A percentile compares a stretch with the other conserved stretches of the same genome.
Conservation (phyloP, 164 flowering plant genomes). For the Houttuynia cordata region DNA sequence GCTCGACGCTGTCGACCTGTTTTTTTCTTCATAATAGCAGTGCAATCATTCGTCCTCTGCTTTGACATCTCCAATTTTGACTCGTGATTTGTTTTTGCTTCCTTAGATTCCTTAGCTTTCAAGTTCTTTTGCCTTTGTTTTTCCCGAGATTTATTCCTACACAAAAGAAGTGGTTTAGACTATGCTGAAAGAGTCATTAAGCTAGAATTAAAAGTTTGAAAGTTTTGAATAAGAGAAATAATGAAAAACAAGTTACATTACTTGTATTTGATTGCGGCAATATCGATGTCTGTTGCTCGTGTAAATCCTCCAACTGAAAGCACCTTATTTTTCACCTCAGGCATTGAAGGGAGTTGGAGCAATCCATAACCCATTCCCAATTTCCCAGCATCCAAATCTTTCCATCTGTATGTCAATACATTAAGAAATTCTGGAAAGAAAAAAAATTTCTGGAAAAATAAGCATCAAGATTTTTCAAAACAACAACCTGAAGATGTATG, state of each 20-base stretch:
- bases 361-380: slow-evolving; percentile 89
- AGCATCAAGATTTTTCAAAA: not conserved
- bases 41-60: slow-evolving; percentile 17
- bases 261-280: slow-evolving; percentile 75
- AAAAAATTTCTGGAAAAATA: not conserved
- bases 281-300: slow-evolving; percentile 52
- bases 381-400: slow-evolving; percentile 86
- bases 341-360: slow-evolving; percentile 74
- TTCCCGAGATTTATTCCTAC: slow-evolving; percentile 81
- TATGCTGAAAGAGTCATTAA: not conserved
- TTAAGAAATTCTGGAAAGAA: not conserved
- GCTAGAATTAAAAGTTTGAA: not conserved
- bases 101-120: slow-evolving; percentile 43
- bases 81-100: slow-evolving; percentile 26
- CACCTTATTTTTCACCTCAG: slow-evolving; percentile 67
- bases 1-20: slow-evolving; percentile 82
- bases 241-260: slow-evolving; percentile 18
- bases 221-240: not conserved
- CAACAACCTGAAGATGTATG: slow-evolving; percentile 85
- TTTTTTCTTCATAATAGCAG: slow-evolving; percentile 41
- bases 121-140: slow-evolving; percentile 79
- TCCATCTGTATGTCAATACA: slow-evolving; percentile 45
- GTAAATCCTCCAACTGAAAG: slow-evolving; percentile 64
- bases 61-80: slow-evolving; percentile 27
- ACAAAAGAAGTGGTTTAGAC: not conserved